These are phyloP conservation scores for Amylostereum areolatum DNA, from an alignment of 1,284 basidiomycete species.

Conservation along the genomic window DNA sequence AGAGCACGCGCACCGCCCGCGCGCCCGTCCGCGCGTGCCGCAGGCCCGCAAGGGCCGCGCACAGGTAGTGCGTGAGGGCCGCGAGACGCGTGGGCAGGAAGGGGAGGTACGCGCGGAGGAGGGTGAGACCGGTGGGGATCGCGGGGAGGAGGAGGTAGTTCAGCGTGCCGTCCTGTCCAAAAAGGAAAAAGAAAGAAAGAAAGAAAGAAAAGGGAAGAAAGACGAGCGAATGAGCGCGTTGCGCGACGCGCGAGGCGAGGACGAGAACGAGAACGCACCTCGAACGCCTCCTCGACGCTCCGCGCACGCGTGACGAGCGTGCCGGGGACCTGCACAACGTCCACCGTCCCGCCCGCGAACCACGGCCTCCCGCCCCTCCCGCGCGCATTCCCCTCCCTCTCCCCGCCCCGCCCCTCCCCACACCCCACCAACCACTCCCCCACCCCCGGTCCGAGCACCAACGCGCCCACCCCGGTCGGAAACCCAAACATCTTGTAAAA, in stretches of 20 bases:
- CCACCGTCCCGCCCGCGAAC: constrained; percentile 81
- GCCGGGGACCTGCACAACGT: constrained; percentile 76
- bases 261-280: no score
- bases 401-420: no score
- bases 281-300: constrained; percentile 67
- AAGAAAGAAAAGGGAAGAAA: neutral
- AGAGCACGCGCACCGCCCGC: constrained; percentile 62
- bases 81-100: constrained; percentile 71
- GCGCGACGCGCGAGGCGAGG: no score
- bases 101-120: constrained; percentile 70
- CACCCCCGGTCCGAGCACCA: constrained; percentile 79
- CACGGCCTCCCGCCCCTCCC: constrained; percentile 60
- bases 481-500: constrained; percentile 91
- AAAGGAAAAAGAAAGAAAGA: neutral
- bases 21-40: constrained; percentile 48
- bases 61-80: constrained; percentile 48
- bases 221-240: no score
- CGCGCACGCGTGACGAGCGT: constrained; percentile 53
- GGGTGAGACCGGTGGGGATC: constrained; percentile 67
- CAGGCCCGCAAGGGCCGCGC: constrained; percentile 44
- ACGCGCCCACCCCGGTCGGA: constrained; percentile 78
- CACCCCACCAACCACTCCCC: constrained; percentile 72
- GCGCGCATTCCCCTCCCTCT: constrained; percentile 66
- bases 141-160: constrained; percentile 73
- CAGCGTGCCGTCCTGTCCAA: constrained; percentile 76